Base-by-base conservation (phyloP, 2,329 filamentous ascomycete species). In the Beauveria asiatica region DNA sequence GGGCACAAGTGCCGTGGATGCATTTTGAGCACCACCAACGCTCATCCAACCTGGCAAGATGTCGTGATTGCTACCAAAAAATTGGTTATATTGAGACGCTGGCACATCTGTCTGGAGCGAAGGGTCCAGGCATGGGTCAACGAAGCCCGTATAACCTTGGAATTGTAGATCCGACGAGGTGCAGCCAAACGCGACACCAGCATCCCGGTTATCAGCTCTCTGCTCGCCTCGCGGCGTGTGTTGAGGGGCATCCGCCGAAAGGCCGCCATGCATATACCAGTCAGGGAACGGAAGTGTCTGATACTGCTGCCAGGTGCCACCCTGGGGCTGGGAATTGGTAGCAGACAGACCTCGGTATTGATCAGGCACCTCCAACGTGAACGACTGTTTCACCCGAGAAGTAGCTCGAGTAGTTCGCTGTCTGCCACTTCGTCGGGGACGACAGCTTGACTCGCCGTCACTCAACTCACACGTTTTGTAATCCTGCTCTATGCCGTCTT, bases 401-500 rank as follows among this genome's bases (percentile, higher is more conserved):
- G 42, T 13, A 45, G 57, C 46, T 58, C 62, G 37, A 58, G 37
- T 1, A 48, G 48, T 1, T 27, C 37, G 33, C 30, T 48, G 50
- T 41, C 57, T 44, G 51, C 52, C 52, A 44, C 51, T 41, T 41
- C 45, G 61, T 16, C 37, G 27, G 21, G 21, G 48, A 11, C 42
- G 57, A 21, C n/a, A 41, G 16, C 9, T 23, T 16, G 48, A 39
- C 27, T 45, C 51, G 49, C 53, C 41, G 42, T 76, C 75, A n/a
- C 78, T 78, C 54, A 78, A 70, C 41, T 79, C 78, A 13, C 76
- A 78, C 5, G 74, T 71, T 33, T 75, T 65, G 64, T 41, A 25
- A 33, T 41, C 51, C 65, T 73, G 39, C 63, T 76, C 64, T 78
- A 78, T 50, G 75, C 74, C 30, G 94, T 96, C 67, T 87, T 87